phyloP scores from a whole-genome alignment of 495 filamentous ascomycete genomes.

The Thozetella sp. region DNA sequence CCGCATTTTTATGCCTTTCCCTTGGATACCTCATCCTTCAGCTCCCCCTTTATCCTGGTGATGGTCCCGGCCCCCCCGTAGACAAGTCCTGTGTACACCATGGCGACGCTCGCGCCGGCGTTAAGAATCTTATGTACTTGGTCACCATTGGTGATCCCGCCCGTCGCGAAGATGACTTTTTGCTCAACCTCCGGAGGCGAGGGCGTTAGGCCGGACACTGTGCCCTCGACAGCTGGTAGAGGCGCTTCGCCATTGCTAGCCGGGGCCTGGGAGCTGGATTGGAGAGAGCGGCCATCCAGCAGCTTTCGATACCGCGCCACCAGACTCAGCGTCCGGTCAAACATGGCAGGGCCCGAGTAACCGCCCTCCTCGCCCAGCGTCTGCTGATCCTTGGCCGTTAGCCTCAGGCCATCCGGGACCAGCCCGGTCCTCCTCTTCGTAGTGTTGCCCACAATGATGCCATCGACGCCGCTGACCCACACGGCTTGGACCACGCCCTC shows the following conservation, averaged over 20 bases:
- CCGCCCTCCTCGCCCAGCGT: slow-evolving; percentile 79
- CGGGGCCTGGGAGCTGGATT: slow-evolving; percentile 13
- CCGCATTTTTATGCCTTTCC: slow-evolving; percentile 14
- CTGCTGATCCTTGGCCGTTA: slow-evolving; percentile 66
- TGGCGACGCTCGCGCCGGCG: slow-evolving; percentile 84
- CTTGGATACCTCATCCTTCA: slow-evolving; percentile 54
- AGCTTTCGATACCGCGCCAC: slow-evolving; percentile 77
- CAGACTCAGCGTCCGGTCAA: slow-evolving; percentile 72
- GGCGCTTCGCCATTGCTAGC: slow-evolving; percentile 28
- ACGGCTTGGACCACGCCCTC: slow-evolving; percentile 87
- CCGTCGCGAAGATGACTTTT: slow-evolving; percentile 90
- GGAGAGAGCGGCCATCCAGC: slow-evolving; percentile 58
- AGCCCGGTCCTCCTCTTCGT: slow-evolving; percentile 78
- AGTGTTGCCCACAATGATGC: slow-evolving; percentile 97
- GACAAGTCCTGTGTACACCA: slow-evolving; percentile 79
- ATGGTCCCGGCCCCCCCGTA: slow-evolving; percentile 88
- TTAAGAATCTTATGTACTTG: slow-evolving; percentile 79
- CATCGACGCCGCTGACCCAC: slow-evolving; percentile 81
- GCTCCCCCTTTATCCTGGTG: slow-evolving; percentile 83
- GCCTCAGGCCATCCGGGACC: slow-evolving; percentile 61
- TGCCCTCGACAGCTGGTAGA: slow-evolving; percentile 24
- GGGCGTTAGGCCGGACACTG: slow-evolving; percentile 23
- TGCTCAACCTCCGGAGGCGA: slow-evolving; percentile 26
- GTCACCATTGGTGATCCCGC: slow-evolving; percentile 83
- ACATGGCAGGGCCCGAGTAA: slow-evolving; percentile 87